Evolutionary conservation across 331 rosid species (phyloP).

Genomic region (Quercus tomentella): DNA sequence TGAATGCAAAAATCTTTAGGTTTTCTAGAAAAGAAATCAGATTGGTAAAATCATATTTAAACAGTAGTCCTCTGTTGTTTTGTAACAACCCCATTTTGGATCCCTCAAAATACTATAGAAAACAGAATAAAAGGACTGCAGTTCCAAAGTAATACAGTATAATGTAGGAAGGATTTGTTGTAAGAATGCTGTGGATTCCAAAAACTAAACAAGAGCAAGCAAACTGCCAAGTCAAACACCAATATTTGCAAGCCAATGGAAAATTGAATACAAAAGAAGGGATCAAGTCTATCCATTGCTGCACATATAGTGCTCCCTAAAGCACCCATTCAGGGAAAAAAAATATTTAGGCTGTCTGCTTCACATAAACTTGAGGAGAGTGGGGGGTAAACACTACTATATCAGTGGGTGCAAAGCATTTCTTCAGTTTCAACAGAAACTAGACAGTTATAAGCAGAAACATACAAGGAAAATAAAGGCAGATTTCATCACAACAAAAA

Average conservation of each 20-base stretch:
- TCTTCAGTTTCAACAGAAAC: neutral
- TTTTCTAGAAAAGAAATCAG: neutral
- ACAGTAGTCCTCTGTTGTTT: neutral
- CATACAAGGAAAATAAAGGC: too few species aligned
- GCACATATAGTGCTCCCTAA: neutral
- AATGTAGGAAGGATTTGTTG: too few species aligned
- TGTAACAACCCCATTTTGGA: neutral
- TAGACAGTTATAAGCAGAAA: neutral
- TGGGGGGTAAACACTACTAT: neutral
- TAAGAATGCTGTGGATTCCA: too few species aligned
- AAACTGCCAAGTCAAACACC: too few species aligned
- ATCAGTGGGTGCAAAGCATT: neutral
- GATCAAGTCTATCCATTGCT: neutral
- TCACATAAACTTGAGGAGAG: neutral
- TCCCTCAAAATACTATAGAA: too few species aligned
- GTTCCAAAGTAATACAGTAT: too few species aligned
- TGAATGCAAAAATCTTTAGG: neutral
- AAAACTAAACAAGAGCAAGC: too few species aligned
- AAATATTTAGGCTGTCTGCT: neutral
- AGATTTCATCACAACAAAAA: too few species aligned
- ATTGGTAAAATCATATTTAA: neutral
- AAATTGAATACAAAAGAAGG: neutral
- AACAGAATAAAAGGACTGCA: too few species aligned
- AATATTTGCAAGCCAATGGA: too few species aligned
- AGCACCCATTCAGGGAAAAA: neutral